phyloP scores from a whole-genome alignment of 2,329 filamentous ascomycete species.

The Aspergillus melleus region DNA sequence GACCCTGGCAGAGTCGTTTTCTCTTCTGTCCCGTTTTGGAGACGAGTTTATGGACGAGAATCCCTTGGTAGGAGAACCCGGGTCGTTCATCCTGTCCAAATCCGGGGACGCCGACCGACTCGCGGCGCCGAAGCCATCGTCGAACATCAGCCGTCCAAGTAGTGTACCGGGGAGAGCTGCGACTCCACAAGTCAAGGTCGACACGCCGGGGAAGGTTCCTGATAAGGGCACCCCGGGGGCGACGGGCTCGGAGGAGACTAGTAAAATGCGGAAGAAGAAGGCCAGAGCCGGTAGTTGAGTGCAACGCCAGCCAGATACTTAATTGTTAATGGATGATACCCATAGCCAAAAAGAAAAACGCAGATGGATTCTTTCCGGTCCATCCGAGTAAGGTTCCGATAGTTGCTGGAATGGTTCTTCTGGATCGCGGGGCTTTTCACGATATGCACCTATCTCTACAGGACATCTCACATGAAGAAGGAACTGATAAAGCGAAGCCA shows the following conservation, averaged over 20 bases:
- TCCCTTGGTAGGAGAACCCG: constrained; percentile 63
- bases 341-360: background rate
- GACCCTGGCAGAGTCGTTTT: constrained; percentile 50
- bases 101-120: constrained; percentile 31
- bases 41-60: constrained; percentile 66
- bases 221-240: constrained; percentile 27
- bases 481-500: no score
- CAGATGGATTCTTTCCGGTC: no score
- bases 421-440: no score
- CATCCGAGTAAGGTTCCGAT: no score
- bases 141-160: constrained; percentile 2
- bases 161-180: constrained; percentile 20
- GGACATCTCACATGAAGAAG: no score
- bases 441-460: no score
- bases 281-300: constrained; percentile 13
- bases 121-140: constrained; percentile 21
- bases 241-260: constrained; percentile 37
- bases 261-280: constrained; percentile 36
- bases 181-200: constrained; percentile 35
- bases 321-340: background rate
- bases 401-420: no score
- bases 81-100: constrained; percentile 58
- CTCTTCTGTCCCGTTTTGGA: constrained; percentile 54
- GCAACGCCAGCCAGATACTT: background rate
- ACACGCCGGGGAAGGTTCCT: constrained; percentile 31